Conservation (phyloP, 164 flowering plant species). For the Vitis riparia region DNA sequence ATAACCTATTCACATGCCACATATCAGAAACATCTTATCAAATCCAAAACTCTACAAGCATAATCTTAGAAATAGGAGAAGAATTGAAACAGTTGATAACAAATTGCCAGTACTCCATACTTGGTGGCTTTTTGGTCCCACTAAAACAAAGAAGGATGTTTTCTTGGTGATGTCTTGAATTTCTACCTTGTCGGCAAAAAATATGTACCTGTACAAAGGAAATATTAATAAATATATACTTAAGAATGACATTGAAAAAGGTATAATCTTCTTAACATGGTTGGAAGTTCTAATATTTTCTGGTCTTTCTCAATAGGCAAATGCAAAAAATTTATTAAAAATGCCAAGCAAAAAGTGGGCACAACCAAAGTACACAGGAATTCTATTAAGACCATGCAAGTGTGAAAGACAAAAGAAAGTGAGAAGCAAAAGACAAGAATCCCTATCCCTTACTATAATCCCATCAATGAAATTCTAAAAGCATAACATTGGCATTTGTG, state of each 20-base stretch:
- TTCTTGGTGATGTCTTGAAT: conserved; percentile 68
- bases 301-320: too few relatives aligned
- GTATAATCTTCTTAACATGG: too few relatives aligned
- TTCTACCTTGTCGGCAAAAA: conserved; percentile 83
- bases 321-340: too few relatives aligned
- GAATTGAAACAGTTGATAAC: not conserved
- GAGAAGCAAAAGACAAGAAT: too few relatives aligned
- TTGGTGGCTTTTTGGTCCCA: conserved; percentile 80
- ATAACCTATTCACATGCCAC: conserved; percentile 47
- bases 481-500: too few relatives aligned
- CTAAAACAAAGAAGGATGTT: conserved; percentile 65
- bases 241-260: not conserved
- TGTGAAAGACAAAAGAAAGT: too few relatives aligned
- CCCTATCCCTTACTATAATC: too few relatives aligned
- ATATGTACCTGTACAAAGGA: conserved; percentile 62
- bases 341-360: too few relatives aligned
- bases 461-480: too few relatives aligned
- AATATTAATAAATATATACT: not conserved
- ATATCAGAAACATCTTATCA: conserved; percentile 11
- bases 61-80: not conserved
- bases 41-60: conserved; percentile 3
- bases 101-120: conserved; percentile 33
- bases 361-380: too few relatives aligned
- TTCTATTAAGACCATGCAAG: too few relatives aligned
- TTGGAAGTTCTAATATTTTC: too few relatives aligned